Conservation (phyloP, 2,329 filamentous ascomycete genomes). For the Keithomyces neogunnii region DNA sequence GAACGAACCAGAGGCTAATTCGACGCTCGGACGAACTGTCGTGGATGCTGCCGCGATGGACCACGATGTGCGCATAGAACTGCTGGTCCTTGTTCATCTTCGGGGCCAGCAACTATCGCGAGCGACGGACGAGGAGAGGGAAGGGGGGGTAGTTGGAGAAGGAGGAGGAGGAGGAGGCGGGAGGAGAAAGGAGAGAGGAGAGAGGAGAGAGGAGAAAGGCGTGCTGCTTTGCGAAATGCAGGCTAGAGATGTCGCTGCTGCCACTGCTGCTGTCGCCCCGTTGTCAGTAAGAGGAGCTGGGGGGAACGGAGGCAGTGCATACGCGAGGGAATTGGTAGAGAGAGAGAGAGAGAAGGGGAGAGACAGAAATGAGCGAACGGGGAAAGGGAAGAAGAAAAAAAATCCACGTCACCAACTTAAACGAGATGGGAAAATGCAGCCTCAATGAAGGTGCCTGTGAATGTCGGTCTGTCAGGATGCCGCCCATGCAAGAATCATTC, state of each 20-base stretch:
- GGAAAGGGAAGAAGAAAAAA: not conserved
- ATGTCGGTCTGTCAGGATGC: too few relatives aligned
- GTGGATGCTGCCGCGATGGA: slow-evolving; percentile 9
- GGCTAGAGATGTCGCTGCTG: too few relatives aligned
- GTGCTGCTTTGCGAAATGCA: too few relatives aligned
- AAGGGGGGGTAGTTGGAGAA: not conserved
- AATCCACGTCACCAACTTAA: not conserved
- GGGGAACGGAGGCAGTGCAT: too few relatives aligned
- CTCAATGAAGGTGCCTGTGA: too few relatives aligned
- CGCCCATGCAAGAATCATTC: too few relatives aligned
- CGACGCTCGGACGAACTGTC: slow-evolving; percentile 10
- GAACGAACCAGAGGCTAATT: slow-evolving; percentile 8
- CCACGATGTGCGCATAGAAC: slow-evolving; percentile 9
- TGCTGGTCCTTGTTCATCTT: slow-evolving; percentile 3
- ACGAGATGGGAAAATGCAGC: too few relatives aligned
- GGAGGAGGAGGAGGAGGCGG: not conserved
- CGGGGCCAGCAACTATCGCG: too few relatives aligned
- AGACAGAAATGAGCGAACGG: not conserved
- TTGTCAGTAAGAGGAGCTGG: not conserved
- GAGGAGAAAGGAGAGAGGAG: not conserved
- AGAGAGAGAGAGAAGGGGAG: not conserved
- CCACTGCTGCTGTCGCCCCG: not conserved
- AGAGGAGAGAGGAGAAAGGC: not conserved
- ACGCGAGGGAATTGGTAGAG: too few relatives aligned
- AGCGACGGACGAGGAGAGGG: not conserved